Conservation (phyloP, 2,329 filamentous ascomycete species). For the Exophiala calicioides region DNA sequence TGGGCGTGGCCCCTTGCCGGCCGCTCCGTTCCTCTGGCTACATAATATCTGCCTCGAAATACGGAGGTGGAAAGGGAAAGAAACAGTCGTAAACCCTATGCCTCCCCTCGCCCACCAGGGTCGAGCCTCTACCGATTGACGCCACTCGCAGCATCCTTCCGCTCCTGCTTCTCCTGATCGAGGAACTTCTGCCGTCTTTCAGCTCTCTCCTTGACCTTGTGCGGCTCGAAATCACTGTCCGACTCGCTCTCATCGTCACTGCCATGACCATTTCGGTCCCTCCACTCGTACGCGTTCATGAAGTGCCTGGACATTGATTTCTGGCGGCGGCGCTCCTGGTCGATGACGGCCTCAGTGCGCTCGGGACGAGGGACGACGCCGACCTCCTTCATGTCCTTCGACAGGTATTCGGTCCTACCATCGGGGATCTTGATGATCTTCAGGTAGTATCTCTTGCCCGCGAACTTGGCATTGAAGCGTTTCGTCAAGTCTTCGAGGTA, state of each 20-base stretch:
- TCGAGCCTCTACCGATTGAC: no score
- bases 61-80: no score
- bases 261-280: background rate
- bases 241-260: background rate
- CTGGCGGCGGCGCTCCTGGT: constrained; percentile 10
- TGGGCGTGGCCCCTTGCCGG: no score
- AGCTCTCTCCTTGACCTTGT: no score
- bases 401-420: background rate
- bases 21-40: no score
- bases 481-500: background rate
- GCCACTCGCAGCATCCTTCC: no score
- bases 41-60: no score
- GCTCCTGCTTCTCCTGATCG: no score
- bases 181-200: no score
- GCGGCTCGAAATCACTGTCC: no score
- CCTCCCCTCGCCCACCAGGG: no score
- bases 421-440: constrained; percentile 2
- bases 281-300: constrained; percentile 1
- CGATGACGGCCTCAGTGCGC: constrained; percentile 8
- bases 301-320: constrained; percentile 11
- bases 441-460: background rate
- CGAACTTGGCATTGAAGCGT: constrained; percentile 19
- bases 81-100: no score
- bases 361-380: constrained; percentile 11
- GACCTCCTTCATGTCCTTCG: constrained; percentile 8